Conservation (phyloP, 1,139 yeast species). For the Taphrina communis region DNA sequence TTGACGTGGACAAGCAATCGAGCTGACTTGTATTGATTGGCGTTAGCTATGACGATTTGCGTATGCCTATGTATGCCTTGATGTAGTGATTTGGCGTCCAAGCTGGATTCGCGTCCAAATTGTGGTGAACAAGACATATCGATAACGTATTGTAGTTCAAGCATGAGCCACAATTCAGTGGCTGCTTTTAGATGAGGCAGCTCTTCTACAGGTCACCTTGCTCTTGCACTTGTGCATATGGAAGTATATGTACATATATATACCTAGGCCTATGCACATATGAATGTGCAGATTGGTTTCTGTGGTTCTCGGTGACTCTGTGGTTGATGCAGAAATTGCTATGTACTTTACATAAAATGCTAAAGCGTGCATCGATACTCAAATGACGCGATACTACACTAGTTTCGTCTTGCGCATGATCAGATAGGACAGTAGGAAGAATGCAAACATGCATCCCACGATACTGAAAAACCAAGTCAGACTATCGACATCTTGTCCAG, state of each 20-base stretch:
- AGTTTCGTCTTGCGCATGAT: conserved; percentile 23
- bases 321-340: too few species aligned
- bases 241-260: too few species aligned
- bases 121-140: background rate
- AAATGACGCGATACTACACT: background rate
- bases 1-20: background rate
- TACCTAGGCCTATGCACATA: too few species aligned
- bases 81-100: background rate
- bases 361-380: too few species aligned
- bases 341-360: too few species aligned
- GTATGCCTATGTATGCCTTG: background rate
- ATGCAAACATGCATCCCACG: conserved; percentile 39
- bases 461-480: conserved; percentile 72
- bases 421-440: conserved; percentile 31
- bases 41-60: background rate
- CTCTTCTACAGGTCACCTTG: too few species aligned
- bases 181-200: too few species aligned
- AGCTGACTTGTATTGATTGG: background rate
- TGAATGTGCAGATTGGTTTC: too few species aligned
- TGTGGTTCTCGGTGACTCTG: too few species aligned
- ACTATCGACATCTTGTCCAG: conserved; percentile 79
- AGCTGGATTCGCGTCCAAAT: conserved; percentile 21
- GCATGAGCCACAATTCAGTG: too few species aligned
- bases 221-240: too few species aligned
- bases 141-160: too few species aligned